Evolutionary conservation across 768 basidiomycete genomes (phyloP).

Genomic region (Termitomyces sp.): DNA sequence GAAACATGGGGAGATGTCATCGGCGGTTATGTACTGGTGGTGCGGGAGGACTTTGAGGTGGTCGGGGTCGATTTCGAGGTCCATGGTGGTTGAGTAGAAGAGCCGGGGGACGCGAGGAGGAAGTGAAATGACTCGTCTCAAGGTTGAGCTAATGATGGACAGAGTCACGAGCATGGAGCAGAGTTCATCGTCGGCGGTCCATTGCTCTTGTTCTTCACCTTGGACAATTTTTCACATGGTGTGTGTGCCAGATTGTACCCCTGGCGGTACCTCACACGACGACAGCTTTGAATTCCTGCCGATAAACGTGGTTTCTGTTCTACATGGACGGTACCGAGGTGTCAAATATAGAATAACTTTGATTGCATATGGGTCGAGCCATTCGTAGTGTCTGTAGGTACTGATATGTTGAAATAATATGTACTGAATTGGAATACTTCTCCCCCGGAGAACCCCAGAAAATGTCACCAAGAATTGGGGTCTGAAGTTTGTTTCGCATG

Average conservation of each 20-base stretch:
- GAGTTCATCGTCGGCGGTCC: background rate
- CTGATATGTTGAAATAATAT: background rate
- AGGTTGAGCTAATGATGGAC: conserved; percentile 4
- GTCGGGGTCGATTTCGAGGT: conserved; percentile 42
- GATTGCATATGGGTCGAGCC: background rate
- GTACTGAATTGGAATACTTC: background rate
- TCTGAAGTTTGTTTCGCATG: background rate
- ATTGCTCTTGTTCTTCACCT: background rate
- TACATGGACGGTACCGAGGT: background rate
- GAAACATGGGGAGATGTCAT: conserved; percentile 54
- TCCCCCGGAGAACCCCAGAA: background rate
- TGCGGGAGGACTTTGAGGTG: conserved; percentile 69
- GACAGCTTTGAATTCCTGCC: background rate
- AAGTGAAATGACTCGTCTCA: background rate
- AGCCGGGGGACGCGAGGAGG: background rate
- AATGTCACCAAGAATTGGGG: background rate
- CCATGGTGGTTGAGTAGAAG: conserved; percentile 23
- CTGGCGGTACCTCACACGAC: background rate
- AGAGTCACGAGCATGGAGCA: conserved; percentile 7
- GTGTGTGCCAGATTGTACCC: background rate
- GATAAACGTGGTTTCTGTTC: background rate
- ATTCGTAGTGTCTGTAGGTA: background rate
- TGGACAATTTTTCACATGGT: background rate
- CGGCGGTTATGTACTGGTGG: conserved; percentile 67
- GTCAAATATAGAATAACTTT: background rate